These are phyloP conservation scores for Symbiodinium pilosum DNA, from an alignment of 73 alveolate genomes.

Conservation along the genomic window DNA sequence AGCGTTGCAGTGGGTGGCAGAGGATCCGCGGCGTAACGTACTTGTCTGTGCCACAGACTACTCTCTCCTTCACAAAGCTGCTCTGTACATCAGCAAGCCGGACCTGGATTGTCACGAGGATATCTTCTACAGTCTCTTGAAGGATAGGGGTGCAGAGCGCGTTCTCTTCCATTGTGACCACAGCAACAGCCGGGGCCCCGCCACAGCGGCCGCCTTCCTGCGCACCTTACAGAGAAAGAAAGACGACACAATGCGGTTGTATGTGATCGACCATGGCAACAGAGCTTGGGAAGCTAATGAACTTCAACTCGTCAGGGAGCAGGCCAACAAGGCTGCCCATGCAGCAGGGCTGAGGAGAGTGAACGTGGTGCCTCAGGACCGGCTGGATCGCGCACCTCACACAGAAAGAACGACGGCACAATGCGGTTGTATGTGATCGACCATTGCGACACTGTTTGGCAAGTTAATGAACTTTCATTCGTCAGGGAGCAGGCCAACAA, in stretches of 20 bases:
- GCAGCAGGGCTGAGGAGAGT: neutral
- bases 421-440: constrained; percentile 6
- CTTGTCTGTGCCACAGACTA: neutral
- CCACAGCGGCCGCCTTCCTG: neutral
- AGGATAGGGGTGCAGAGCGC: neutral
- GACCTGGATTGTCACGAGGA: neutral
- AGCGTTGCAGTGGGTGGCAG: neutral
- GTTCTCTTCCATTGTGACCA: neutral
- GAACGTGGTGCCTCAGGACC: neutral
- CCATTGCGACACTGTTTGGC: neutral
- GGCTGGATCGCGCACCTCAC: neutral
- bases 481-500: neutral
- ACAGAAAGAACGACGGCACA: neutral
- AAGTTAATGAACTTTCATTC: neutral
- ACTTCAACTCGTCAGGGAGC: neutral
- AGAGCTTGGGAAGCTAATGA: neutral
- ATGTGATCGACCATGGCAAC: constrained; percentile 6
- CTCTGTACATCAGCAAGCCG: neutral
- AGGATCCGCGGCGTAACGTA: neutral
- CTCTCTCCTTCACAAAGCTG: neutral
- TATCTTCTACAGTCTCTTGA: neutral
- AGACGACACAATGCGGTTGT: neutral
- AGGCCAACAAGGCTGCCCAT: neutral
- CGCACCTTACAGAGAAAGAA: neutral
- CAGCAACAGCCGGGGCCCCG: constrained; percentile 3